Evolutionary conservation across 2,329 filamentous ascomycete genomes (phyloP).

Genomic region (Exophiala oligosperma): DNA sequence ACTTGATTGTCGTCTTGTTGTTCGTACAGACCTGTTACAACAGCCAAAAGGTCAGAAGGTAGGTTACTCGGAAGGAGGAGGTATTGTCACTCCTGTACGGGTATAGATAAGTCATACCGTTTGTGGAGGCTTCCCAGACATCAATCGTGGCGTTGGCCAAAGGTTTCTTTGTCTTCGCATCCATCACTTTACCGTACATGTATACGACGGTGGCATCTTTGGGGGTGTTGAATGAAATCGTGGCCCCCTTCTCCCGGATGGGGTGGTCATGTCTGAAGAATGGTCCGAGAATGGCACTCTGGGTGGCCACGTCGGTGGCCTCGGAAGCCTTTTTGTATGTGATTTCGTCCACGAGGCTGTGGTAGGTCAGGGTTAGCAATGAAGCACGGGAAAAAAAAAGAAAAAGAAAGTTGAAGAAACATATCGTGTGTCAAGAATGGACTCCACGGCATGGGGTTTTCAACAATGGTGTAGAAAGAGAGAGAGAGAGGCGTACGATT

Average conservation of each 20-base stretch:
- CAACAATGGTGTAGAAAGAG: not conserved
- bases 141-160: constrained; percentile 68
- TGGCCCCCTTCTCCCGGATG: constrained; percentile 65
- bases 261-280: constrained; percentile 80
- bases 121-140: constrained; percentile 78
- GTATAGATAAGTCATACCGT: constrained; percentile 46
- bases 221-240: constrained; percentile 57
- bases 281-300: constrained; percentile 78
- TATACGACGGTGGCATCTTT: constrained; percentile 56
- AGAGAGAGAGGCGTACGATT: constrained; percentile 45
- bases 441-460: too few species aligned
- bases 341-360: constrained; percentile 73
- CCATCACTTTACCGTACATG: constrained; percentile 64
- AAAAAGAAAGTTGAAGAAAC: too few species aligned
- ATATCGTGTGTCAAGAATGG: too few species aligned
- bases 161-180: constrained; percentile 62
- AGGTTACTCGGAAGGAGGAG: too few species aligned
- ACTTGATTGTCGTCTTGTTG: constrained; percentile 71
- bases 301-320: constrained; percentile 59
- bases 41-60: too few species aligned
- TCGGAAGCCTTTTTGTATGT: constrained; percentile 64
- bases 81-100: too few species aligned
- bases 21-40: constrained; percentile 57
- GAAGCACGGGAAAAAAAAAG: not conserved
- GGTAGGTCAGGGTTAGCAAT: constrained; percentile 1